Conservation (phyloP, 371 early-diverging fungal species). For the Actinomucor elegans region DNA sequence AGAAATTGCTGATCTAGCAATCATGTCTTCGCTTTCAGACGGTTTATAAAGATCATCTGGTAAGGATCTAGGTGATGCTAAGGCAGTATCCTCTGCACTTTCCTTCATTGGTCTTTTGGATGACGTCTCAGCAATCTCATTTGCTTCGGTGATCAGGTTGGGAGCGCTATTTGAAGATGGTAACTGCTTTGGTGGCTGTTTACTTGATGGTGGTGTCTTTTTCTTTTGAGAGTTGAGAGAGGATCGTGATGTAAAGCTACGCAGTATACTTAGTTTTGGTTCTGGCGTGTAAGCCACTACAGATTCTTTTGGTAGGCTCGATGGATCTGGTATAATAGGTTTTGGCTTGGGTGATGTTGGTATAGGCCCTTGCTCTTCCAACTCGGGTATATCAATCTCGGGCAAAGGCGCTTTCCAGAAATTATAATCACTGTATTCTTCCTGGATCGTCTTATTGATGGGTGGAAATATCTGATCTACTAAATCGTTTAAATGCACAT, state of each 20-base stretch:
- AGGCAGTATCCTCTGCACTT: neutral
- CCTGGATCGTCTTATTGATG: conserved; percentile 46
- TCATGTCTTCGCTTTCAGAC: neutral
- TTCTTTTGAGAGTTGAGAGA: neutral
- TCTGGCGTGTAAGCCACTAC: conserved; percentile 22
- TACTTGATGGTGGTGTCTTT: neutral
- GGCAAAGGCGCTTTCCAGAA: conserved; percentile 76
- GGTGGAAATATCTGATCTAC: conserved; percentile 97
- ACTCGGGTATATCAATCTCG: conserved; percentile 54
- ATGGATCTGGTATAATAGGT: conserved; percentile 43
- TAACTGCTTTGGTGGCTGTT: neutral
- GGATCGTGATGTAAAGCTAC: conserved; percentile 41
- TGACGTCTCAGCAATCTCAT: no score
- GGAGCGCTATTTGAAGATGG: conserved; percentile 6
- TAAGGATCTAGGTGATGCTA: conserved; percentile 3
- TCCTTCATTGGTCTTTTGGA: no score
- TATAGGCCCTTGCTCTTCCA: conserved; percentile 15
- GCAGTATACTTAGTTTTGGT: conserved; percentile 21
- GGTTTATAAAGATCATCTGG: conserved; percentile 4
- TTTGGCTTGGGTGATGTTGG: conserved; percentile 35
- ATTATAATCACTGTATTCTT: conserved; percentile 85
- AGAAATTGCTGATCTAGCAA: neutral
- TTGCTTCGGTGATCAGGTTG: neutral
- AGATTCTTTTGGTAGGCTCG: conserved; percentile 20
- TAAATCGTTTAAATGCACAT: conserved; percentile 86